phyloP scores from a whole-genome alignment of 2,329 filamentous ascomycete genomes.

The Teratosphaeria zuluensis region DNA sequence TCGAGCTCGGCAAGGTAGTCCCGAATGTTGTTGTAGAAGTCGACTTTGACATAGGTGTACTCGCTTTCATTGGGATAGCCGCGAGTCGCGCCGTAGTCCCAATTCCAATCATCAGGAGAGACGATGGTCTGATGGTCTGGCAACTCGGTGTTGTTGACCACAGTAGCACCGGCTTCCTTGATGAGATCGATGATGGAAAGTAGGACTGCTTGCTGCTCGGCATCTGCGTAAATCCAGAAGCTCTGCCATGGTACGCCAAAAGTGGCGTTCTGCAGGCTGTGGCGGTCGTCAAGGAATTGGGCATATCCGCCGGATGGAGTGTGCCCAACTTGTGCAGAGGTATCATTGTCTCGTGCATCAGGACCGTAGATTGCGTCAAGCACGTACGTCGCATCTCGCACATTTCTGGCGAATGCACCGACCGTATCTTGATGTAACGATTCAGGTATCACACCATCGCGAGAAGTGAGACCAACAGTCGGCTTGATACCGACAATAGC shows the following conservation, averaged over 20 bases:
- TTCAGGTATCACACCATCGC: constrained; percentile 50
- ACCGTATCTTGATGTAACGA: constrained; percentile 59
- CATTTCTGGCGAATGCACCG: constrained; percentile 56
- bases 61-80: constrained; percentile 63
- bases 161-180: constrained; percentile 50
- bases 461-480: constrained; percentile 62
- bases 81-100: constrained; percentile 55
- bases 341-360: constrained; percentile 58
- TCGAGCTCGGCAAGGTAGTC: constrained; percentile 52
- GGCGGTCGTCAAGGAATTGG: constrained; percentile 30
- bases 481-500: constrained; percentile 65
- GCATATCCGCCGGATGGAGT: no score
- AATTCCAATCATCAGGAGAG: constrained; percentile 61
- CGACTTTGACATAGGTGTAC: constrained; percentile 62
- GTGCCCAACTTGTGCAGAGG: constrained; percentile 17
- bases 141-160: constrained; percentile 67
- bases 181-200: constrained; percentile 43
- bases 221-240: constrained; percentile 56
- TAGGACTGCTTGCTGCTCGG: constrained; percentile 45
- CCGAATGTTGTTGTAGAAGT: constrained; percentile 59
- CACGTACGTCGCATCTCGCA: constrained; percentile 57
- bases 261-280: constrained; percentile 48
- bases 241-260: constrained; percentile 65
- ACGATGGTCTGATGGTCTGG: constrained; percentile 53
- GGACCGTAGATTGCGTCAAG: constrained; percentile 60